phyloP scores from a whole-genome alignment of 495 filamentous ascomycete genomes.

The Penicillium flavigenum region DNA sequence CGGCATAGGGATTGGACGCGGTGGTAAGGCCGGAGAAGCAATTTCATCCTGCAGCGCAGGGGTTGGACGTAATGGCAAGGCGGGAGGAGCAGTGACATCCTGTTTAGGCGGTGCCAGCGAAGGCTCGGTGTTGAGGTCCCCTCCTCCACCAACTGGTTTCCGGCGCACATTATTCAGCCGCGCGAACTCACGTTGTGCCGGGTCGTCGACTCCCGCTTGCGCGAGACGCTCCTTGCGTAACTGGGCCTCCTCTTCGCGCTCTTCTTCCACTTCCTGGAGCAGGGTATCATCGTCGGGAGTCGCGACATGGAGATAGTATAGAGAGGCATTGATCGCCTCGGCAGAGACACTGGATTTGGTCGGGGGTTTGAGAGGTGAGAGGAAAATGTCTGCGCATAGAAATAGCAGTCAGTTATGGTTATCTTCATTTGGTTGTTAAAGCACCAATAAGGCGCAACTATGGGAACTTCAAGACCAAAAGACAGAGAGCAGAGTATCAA shows the following conservation, averaged over 20 bases:
- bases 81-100: conserved; percentile 12
- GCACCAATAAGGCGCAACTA: conserved; percentile 1
- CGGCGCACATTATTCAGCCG: conserved; percentile 44
- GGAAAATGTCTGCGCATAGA: conserved; percentile 70
- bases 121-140: conserved; percentile 11
- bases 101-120: conserved; percentile 20
- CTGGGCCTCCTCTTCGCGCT: conserved; percentile 45
- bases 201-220: conserved; percentile 25
- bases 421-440: conserved; percentile 14
- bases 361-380: conserved; percentile 86
- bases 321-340: conserved; percentile 79
- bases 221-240: conserved; percentile 42
- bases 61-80: conserved; percentile 22
- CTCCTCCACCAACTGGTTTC: conserved; percentile 39
- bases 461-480: neutral
- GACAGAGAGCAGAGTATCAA: neutral
- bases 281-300: conserved; percentile 57
- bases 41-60: conserved; percentile 11
- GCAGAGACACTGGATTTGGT: conserved; percentile 78
- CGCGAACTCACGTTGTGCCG: conserved; percentile 32
- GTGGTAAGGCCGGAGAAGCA: neutral
- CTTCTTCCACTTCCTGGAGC: conserved; percentile 46
- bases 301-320: conserved; percentile 89
- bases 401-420: conserved; percentile 18
- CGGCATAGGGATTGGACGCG: neutral